Evolutionary conservation across 2,329 filamentous ascomycete genomes (phyloP).

Genomic region (Fusarium hainanense): DNA sequence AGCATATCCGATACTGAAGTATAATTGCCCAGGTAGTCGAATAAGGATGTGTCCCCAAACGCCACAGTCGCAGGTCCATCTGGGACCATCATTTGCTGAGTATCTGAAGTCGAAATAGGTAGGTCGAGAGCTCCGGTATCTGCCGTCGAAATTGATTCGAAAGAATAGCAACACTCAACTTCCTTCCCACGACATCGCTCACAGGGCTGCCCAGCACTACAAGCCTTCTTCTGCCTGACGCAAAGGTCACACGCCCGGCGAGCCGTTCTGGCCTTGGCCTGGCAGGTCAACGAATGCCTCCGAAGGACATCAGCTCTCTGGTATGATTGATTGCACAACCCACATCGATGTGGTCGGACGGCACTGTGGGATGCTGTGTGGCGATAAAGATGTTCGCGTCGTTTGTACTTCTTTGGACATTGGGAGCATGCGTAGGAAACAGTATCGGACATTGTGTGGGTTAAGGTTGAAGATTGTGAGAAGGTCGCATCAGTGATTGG

Average conservation of each 20-base stretch:
- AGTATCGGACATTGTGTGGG: no score
- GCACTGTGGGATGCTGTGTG: constrained; percentile 1
- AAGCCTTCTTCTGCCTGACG: constrained; percentile 1
- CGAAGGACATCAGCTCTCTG: constrained; percentile 3
- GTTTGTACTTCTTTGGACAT: not conserved
- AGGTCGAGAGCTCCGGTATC: no score
- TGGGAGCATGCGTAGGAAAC: not conserved
- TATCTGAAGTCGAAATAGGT: no score
- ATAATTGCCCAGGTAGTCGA: constrained; percentile 8
- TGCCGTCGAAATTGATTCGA: not conserved
- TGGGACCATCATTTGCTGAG: no score
- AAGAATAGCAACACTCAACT: not conserved
- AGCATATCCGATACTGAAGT: not conserved
- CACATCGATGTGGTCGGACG: constrained; percentile 1
- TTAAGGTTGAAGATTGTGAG: no score
- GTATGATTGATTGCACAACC: not conserved
- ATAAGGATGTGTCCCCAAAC: not conserved
- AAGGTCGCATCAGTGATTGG: no score
- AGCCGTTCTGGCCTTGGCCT: not conserved
- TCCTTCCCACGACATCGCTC: not conserved
- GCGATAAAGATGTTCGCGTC: constrained; percentile 3
- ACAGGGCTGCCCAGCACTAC: not conserved
- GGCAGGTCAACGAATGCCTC: not conserved
- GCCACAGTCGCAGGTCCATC: accelerated
- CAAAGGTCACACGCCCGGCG: constrained; percentile 6